phyloP scores from a whole-genome alignment of 176 grass and related monocot species.

The Stipa capillata region DNA sequence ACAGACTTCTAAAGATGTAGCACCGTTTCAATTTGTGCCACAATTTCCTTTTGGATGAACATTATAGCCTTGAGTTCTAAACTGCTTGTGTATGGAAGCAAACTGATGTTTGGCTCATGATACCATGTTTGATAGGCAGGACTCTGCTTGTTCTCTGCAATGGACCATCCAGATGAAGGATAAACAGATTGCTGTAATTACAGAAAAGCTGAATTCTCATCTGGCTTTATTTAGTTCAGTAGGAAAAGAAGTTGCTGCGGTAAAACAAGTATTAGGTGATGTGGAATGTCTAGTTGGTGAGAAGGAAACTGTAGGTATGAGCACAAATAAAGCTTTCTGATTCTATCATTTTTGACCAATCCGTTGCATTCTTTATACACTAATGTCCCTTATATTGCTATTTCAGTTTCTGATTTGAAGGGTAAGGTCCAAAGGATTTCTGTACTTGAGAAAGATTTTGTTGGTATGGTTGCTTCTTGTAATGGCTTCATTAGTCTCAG shows the following conservation, averaged over 20 bases:
- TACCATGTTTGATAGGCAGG: constrained; percentile 58
- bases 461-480: constrained; percentile 39
- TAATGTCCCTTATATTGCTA: not conserved
- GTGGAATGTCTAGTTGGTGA: constrained; percentile 52
- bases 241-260: constrained; percentile 53
- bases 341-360: not conserved
- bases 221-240: constrained; percentile 59
- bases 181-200: constrained; percentile 56
- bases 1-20: not conserved
- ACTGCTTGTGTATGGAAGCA: not conserved
- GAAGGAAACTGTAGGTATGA: constrained; percentile 73
- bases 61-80: not conserved
- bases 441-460: constrained; percentile 73
- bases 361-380: not conserved
- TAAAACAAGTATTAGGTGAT: constrained; percentile 52
- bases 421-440: constrained; percentile 60
- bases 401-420: constrained; percentile 66
- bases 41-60: not conserved
- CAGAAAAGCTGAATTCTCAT: constrained; percentile 73
- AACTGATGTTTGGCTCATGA: constrained; percentile 31
- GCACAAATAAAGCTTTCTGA: not conserved
- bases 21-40: not conserved
- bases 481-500: not conserved
- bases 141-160: constrained; percentile 75
- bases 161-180: constrained; percentile 68